These are phyloP conservation scores for Alternaria gaisen DNA, from an alignment of 2,329 filamentous ascomycete genomes.

Conservation along the genomic window DNA sequence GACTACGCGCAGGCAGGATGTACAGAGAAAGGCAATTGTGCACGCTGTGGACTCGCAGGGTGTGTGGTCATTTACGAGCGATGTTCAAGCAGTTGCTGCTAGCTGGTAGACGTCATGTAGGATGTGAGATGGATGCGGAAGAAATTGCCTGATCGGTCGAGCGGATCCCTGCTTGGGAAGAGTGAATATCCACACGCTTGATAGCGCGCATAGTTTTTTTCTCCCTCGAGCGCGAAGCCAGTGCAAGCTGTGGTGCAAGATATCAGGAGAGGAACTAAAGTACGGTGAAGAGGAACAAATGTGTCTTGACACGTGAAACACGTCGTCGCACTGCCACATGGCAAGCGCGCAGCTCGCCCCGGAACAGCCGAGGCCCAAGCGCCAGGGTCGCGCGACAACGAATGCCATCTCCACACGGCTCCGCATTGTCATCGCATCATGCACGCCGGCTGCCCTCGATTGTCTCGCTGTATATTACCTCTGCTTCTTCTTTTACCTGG, in stretches of 20 bases:
- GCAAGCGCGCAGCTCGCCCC: slow-evolving; percentile 10
- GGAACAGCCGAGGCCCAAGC: slow-evolving; percentile 19
- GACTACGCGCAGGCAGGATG: slow-evolving; percentile 6
- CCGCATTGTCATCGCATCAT: slow-evolving; percentile 22
- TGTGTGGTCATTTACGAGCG: slow-evolving; percentile 17
- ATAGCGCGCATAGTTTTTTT: no score
- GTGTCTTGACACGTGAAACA: slow-evolving; percentile 1
- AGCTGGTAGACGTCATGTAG: slow-evolving; percentile 1
- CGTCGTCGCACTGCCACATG: slow-evolving; percentile 14
- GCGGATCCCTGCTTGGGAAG: neutral
- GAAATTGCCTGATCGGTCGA: slow-evolving; percentile 8
- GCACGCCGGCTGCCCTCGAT: slow-evolving; percentile 6
- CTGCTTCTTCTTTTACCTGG: slow-evolving; percentile 5
- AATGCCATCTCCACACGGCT: slow-evolving; percentile 19
- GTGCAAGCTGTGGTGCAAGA: neutral
- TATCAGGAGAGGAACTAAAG: neutral
- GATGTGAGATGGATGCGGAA: slow-evolving; percentile 1
- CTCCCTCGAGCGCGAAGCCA: no score
- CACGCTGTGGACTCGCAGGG: slow-evolving; percentile 14
- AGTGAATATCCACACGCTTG: neutral
- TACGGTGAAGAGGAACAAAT: neutral
- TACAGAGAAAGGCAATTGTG: slow-evolving; percentile 10
- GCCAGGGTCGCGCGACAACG: slow-evolving; percentile 16
- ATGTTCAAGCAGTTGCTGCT: slow-evolving; percentile 8
- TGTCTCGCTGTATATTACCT: neutral